Evolutionary conservation across 495 filamentous ascomycete genomes (phyloP), one percentile per base, ranked within the genome.

Genomic region (Usnea hakonensis): DNA sequence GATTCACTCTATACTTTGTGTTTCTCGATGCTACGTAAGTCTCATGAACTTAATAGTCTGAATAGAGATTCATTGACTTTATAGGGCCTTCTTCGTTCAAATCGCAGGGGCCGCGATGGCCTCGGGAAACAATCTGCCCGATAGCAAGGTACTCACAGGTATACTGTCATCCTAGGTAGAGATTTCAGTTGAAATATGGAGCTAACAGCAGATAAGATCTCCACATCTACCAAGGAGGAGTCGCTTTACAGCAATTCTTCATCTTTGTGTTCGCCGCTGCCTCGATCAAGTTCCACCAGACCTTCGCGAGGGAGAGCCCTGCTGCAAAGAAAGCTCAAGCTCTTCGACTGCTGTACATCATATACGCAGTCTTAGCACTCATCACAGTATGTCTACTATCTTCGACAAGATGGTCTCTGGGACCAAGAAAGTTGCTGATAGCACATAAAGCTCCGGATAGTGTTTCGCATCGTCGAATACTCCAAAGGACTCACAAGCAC

Each of bases 181-280:
- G 6, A 36, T 37, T 60, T 26, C n/a, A 33, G 17, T 8, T 14
- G n/a, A 26, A 21, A 14, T 32, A 19, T 11, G 9, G 32, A 32
- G 40, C 58, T 60, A n/a, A 60, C 33, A 36, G 14, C 2, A n/a
- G n/a, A 10, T 33, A 60, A 4, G 84, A 83, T 0, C 61, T 81
- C 16, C 75, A 85, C 60, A 76, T 87, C 43, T 85, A 84, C 68
- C 78, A 82, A 70, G 78, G 71, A 6, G 85, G 85, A 8, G 78
- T 87, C n/a, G 80, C 79, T 3, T 40, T 86, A 3, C 85, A 87
- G 64, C 71, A 83, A 62, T 62, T 77, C 38, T 86, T 86, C 71
- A 79, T 87, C 13, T 14, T 83, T 3, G 36, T 79, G 19, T 86
- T 86, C 64, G 36, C 71, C 1, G 70, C 21, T 0, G 61, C 85